Base-by-base conservation (phyloP, 192 early-diverging fungal genomes). In the Lunasporangiospora selenospora region DNA sequence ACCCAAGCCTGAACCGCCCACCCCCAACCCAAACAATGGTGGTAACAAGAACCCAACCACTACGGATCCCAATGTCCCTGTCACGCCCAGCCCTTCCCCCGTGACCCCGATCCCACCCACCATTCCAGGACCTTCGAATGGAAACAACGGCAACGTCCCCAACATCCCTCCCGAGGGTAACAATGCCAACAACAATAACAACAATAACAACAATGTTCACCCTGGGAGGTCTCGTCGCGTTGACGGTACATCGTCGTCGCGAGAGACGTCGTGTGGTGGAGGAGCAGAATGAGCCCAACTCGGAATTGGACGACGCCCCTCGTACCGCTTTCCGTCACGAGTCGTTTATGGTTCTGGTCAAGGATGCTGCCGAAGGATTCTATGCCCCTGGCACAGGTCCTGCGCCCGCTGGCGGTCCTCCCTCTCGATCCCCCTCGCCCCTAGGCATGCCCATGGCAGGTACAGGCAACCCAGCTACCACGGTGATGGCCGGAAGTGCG, bases 261-360 rank as follows among this genome's bases (percentile, higher is more conserved):
- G 69, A 73, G 34, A 39, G 39, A 8, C 26, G 55, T 4, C 60
- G 69, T 15, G 27, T 54, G 0, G 23, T 15, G 16, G 58, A 53
- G n/a, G 57, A 54, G 30, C 10, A 27, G 26, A 27, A 23, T 0
- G 41, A 29, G 3, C 23, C 21, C 10, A 32, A 29, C 21, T 24
- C 53, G 0, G 67, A 73, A 19, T 47, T 73, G 59, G 69, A 67
- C 18, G 65, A 73, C 21, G 69, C 69, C 3, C 69, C 69, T 18
- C 69, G 60, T 5, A 73, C 69, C 1, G 69, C 69, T 6, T 73
- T 73, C 60, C 53, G 69, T 27, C 69, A 73, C 39, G 69, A 62
- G 48, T 73, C 69, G 18, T 73, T 73, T 30, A 73, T 73, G 69
- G 69, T 49, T 11, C 42, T 73, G 40, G 69, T 73, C 26, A 73